Evolutionary conservation across 163 green algal genomes (phyloP).

Genomic region (Trebouxia gelatinosa): DNA sequence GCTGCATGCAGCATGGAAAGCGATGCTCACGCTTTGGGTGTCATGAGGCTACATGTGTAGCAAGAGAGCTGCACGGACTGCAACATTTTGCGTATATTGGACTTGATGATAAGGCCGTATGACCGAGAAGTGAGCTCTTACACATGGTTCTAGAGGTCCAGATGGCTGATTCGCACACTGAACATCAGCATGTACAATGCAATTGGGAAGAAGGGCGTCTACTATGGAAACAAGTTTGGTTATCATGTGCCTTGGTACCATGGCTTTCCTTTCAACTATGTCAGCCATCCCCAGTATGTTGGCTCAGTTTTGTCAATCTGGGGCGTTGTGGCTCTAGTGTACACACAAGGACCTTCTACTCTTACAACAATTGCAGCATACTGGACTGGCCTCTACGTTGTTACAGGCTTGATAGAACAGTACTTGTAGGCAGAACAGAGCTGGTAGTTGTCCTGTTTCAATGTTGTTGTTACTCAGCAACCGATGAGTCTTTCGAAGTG

Average conservation of each 20-base stretch:
- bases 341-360: slow-evolving; percentile 42
- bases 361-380: slow-evolving; percentile 47
- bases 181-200: slow-evolving; percentile 78
- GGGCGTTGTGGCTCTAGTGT: slow-evolving; percentile 55
- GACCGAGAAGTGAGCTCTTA: too few species aligned
- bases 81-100: too few species aligned
- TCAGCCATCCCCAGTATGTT: slow-evolving; percentile 82
- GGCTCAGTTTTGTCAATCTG: slow-evolving; percentile 69
- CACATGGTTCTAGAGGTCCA: too few species aligned
- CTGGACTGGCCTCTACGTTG: slow-evolving; percentile 69
- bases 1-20: too few species aligned
- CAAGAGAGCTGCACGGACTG: too few species aligned
- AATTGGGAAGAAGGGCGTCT: slow-evolving; percentile 76
- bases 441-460: neutral
- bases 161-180: too few species aligned
- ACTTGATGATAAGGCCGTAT: too few species aligned
- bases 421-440: slow-evolving; percentile 35
- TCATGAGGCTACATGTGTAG: too few species aligned
- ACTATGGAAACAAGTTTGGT: slow-evolving; percentile 75
- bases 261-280: slow-evolving; percentile 78
- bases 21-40: too few species aligned
- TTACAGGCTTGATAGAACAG: slow-evolving; percentile 65
- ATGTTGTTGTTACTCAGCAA: neutral
- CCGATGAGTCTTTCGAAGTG: neutral
- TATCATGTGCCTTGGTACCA: slow-evolving; percentile 64